A percentile compares a stretch with the other conserved stretches of the same genome.
phyloP scores from a whole-genome alignment of 1,139 yeast genomes.

The Yamadazyma dendronema region DNA sequence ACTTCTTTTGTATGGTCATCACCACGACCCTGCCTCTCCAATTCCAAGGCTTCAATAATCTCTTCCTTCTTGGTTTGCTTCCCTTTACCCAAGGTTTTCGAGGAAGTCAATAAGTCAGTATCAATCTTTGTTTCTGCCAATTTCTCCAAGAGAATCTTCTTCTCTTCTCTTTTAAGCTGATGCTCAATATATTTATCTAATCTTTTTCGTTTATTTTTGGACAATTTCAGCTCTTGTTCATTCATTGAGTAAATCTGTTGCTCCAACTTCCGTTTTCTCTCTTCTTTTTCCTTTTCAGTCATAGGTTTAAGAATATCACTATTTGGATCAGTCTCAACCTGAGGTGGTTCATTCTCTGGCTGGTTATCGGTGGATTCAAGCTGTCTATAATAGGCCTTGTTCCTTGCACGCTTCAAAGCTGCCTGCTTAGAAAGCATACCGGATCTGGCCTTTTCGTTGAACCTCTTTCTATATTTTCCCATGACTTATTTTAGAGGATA shows the following conservation, averaged over 20 bases:
- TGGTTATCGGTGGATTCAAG: slow-evolving; percentile 30
- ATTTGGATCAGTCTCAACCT: slow-evolving; percentile 47
- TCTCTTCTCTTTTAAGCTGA: slow-evolving; percentile 87
- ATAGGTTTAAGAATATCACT: slow-evolving; percentile 55
- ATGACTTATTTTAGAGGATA: slow-evolving; percentile 26
- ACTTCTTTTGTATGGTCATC: slow-evolving; percentile 61
- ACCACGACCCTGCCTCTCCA: slow-evolving; percentile 73
- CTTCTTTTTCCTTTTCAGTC: slow-evolving; percentile 57
- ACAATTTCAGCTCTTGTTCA: slow-evolving; percentile 61
- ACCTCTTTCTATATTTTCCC: slow-evolving; percentile 81
- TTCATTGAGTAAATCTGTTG: slow-evolving; percentile 56
- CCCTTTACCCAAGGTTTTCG: slow-evolving; percentile 78
- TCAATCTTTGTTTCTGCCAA: slow-evolving; percentile 72
- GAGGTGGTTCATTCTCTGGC: slow-evolving; percentile 5
- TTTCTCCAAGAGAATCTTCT: slow-evolving; percentile 72
- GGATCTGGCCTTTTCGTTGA: slow-evolving; percentile 81
- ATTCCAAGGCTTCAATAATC: slow-evolving; percentile 69
- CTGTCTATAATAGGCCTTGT: slow-evolving; percentile 60
- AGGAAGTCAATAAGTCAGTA: slow-evolving; percentile 62
- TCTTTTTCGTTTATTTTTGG: slow-evolving; percentile 73
- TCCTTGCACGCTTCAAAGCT: slow-evolving; percentile 63
- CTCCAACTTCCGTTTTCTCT: slow-evolving; percentile 63
- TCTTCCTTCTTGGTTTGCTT: slow-evolving; percentile 68
- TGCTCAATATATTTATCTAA: slow-evolving; percentile 79
- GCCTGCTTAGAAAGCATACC: slow-evolving; percentile 85